Evolutionary conservation across 2,329 filamentous ascomycete species (phyloP), one percentile per base, ranked within the genome.

Genomic region (Leptographium galeiforme): DNA sequence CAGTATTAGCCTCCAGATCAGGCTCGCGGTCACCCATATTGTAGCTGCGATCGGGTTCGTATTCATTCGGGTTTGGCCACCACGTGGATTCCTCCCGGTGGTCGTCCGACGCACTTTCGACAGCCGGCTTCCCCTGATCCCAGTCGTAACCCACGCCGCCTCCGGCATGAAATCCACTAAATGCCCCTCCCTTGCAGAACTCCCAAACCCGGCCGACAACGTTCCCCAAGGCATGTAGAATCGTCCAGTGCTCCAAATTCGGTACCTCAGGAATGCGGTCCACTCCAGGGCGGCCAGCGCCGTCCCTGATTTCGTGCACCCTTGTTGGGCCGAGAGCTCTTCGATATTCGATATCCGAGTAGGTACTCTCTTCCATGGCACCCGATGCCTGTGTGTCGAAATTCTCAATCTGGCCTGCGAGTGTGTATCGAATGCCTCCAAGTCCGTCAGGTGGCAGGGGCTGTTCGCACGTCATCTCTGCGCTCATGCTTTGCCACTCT

Each of bases 121-220:
- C 43, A n/a, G 34, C 34, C 34, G 47, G 43, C 44, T 40, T 41
- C 49, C 59, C 63, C 14, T 54, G 59, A 16, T 67, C 63, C 57
- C 63, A 63, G 51, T 57, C 71, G 62, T 90, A 95, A 32, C 81
- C 82, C 56, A 73, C 74, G 10, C 90, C 91, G 4, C 85, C 88
- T 8, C 90, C 91, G 13, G 90, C 89, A 57, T 90, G 83, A 66
- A 96, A 96, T 0, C 90, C 90, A 53, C 78, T 77, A 63, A 96
- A 94, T 0, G 85, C 79, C 10, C 77, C 80, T 0, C 72, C 70
- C 65, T 74, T 87, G 70, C 90, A 95, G 61, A 95, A 93, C 60
- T 89, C 79, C 78, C 88, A 89, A 0, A 95, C 81, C 62, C 84
- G 91, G 18, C 87, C 86, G 1, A 86, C 79, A 4, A 86, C 79